A percentile compares a stretch with the other conserved stretches of the same genome.
phyloP scores from a whole-genome alignment of 108 stramenopile species.

The Nannochloropsis oceanica region DNA sequence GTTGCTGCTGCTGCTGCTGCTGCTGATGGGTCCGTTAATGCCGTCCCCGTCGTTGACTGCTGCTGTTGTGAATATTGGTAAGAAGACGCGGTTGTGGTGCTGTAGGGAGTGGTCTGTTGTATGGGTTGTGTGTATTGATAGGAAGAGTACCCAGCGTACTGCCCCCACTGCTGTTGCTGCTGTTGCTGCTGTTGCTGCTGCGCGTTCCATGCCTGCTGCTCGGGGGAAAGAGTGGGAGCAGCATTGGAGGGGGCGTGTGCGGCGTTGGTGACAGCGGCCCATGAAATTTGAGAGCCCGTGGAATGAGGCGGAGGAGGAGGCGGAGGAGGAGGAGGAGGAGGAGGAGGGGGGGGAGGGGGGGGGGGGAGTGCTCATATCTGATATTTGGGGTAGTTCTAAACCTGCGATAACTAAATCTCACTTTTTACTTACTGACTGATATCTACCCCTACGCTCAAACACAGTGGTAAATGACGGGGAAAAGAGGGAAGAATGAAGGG shows the following conservation, averaged over 20 bases:
- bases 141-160: background rate
- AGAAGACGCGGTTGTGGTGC: too few species aligned
- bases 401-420: too few species aligned
- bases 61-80: too few species aligned
- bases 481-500: too few species aligned
- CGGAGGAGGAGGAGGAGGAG: background rate
- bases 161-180: background rate
- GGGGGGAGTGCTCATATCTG: too few species aligned
- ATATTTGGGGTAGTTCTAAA: too few species aligned
- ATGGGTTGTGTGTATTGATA: background rate
- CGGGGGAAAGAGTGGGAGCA: background rate
- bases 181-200: background rate
- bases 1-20: background rate
- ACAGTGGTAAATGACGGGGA: too few species aligned
- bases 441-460: too few species aligned
- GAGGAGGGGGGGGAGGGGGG: too few species aligned
- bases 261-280: background rate
- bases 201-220: background rate
- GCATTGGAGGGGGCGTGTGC: background rate
- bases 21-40: background rate
- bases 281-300: background rate
- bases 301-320: background rate
- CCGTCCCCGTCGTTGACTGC: background rate
- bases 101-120: background rate
- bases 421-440: too few species aligned